Percentiles rank a stretch among this genome's conserved stretches.
These are phyloP conservation scores for Actinomortierella wolfii DNA, from an alignment of 371 early-diverging fungal genomes.

Conservation along the genomic window DNA sequence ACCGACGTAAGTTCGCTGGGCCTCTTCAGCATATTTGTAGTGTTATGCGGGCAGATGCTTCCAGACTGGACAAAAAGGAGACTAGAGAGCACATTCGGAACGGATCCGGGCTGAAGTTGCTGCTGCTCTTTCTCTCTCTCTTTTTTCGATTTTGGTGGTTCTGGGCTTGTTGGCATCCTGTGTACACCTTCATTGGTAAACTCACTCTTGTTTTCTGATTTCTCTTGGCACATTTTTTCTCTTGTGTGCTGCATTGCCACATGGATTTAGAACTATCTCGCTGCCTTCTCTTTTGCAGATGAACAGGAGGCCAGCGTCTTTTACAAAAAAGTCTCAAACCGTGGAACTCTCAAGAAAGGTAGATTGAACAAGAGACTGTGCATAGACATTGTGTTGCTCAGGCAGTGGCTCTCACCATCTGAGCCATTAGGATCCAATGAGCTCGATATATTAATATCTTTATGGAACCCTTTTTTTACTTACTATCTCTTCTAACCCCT, in stretches of 20 bases:
- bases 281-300: constrained; percentile 88
- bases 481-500: too few species aligned
- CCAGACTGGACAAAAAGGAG: too few species aligned
- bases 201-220: background rate
- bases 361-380: background rate
- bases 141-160: background rate
- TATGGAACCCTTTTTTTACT: too few species aligned
- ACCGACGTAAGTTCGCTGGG: constrained; percentile 79
- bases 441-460: background rate
- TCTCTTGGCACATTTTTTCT: constrained; percentile 7
- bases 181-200: background rate
- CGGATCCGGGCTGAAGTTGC: too few species aligned
- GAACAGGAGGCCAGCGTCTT: constrained; percentile 81
- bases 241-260: constrained; percentile 1
- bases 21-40: too few species aligned
- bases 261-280: constrained; percentile 61
- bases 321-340: constrained; percentile 66
- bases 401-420: too few species aligned
- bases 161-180: constrained; percentile 1
- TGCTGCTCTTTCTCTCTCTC: background rate
- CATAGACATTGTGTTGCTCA: background rate
- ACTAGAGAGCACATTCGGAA: background rate
- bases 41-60: too few species aligned
- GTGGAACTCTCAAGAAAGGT: constrained; percentile 53
- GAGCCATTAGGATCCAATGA: constrained; percentile 9